These are phyloP conservation scores for Wallacemonas sp. DNA, from an alignment of 208 protist genomes.

Conservation along the genomic window DNA sequence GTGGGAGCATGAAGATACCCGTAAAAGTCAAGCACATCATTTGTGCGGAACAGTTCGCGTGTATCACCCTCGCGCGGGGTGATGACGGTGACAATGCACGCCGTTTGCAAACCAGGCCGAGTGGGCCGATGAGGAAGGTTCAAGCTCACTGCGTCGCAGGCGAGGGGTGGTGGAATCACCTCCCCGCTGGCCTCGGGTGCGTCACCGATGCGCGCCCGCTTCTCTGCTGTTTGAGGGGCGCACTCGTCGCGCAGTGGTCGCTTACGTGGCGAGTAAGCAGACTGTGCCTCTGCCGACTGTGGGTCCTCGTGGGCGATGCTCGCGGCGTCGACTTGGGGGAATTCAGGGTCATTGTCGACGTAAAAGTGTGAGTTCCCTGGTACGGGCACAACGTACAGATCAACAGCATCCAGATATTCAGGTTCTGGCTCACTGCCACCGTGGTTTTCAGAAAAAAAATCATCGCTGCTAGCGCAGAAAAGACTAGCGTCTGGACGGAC, in stretches of 20 bases:
- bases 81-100: conserved; percentile 49
- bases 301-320: neutral
- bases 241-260: conserved; percentile 2
- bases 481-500: conserved; percentile 56
- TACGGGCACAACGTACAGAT: conserved; percentile 80
- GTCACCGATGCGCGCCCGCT: neutral
- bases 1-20: conserved; percentile 53
- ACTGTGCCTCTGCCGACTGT: neutral
- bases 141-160: conserved; percentile 16
- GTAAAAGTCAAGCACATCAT: conserved; percentile 78
- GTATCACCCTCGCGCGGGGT: conserved; percentile 9
- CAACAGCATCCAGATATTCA: conserved; percentile 54
- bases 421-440: conserved; percentile 9
- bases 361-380: conserved; percentile 81
- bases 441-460: conserved; percentile 32
- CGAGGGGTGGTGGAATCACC: conserved; percentile 1
- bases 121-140: conserved; percentile 42
- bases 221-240: neutral
- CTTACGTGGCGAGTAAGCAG: conserved; percentile 16
- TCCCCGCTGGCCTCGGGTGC: neutral
- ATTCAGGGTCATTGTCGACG: neutral
- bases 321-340: neutral
- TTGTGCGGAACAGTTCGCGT: conserved; percentile 34
- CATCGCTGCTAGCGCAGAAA: conserved; percentile 33
- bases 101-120: conserved; percentile 15